Base-by-base conservation (phyloP, 352 stramenopile species). In the Phytophthora vignae region DNA sequence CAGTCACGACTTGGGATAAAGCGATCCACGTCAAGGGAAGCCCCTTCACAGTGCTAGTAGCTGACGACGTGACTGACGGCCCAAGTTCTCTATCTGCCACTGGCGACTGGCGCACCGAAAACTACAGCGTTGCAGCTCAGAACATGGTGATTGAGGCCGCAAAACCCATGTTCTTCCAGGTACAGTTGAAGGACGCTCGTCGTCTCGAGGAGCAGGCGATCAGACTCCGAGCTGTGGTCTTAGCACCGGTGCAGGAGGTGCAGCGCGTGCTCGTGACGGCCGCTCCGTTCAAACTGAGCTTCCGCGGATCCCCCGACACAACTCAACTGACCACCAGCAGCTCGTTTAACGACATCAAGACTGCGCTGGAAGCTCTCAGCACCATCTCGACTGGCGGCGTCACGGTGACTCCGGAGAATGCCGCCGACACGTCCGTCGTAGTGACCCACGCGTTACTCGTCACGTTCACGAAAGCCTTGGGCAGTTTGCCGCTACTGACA, bases 101-200 rank as follows among this genome's bases (percentile, higher is more conserved):
- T 54, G 94, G 91, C 6, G 77, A 90, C 38, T 92, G 85, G 60
- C 83, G 98, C 5, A 75, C 88, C 17, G 78, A 84, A 48, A 91
- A 88, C 25, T 91, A 87, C 22, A 76, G 67, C 44, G n/a, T 48
- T 54, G 76, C 63, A 25, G 74, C 87, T 7, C 81, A 87, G 14
- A 59, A 78, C 17, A 83, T 93, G 48, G 75, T 83, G 19, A 66
- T 94, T n/a, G 64, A 83, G 52, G 81, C 85, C 15, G 84, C 87
- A 1, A 67, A 90, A 1, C 59, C 70, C 0, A 72, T 94, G 0
- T 64, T 61, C 17, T 98, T 99, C 49, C 87, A 95, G 60, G 90
- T 99, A 17, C 89, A 97, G 71, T 78, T 98, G 12, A 97, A 97
- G 60, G 97, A 99, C 65, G 77, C 75, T 4, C 84, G 89, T 15